These are phyloP conservation scores for Umbellularia californica DNA, from an alignment of 164 flowering plant species.

Conservation along the genomic window DNA sequence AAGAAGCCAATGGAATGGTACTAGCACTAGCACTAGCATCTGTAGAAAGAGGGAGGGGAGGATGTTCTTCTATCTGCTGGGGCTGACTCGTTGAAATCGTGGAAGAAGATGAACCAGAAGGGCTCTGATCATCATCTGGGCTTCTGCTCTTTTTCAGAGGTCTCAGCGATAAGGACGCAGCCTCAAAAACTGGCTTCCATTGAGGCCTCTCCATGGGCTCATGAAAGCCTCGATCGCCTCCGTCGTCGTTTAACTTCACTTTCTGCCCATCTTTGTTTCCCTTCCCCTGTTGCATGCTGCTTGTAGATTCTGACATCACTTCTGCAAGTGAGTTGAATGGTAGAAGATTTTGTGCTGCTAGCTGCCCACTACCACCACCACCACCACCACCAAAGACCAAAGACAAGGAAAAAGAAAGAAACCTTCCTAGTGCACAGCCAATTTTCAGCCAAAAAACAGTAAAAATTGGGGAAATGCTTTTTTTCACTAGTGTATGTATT, in stretches of 20 bases:
- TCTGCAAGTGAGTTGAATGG: background rate
- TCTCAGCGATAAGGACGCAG: slow-evolving; percentile 49
- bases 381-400: no score
- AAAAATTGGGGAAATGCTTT: no score
- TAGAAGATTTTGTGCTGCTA: background rate
- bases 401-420: background rate
- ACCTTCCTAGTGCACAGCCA: background rate
- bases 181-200: slow-evolving; percentile 55
- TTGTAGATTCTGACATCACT: slow-evolving; percentile 4
- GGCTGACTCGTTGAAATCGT: slow-evolving; percentile 5
- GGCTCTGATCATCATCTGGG: slow-evolving; percentile 40
- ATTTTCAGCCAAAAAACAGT: no score
- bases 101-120: slow-evolving; percentile 3
- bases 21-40: background rate
- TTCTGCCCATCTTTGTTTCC: background rate
- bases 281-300: background rate
- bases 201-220: slow-evolving; percentile 25
- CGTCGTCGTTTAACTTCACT: background rate
- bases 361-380: no score
- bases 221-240: background rate
- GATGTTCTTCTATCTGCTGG: slow-evolving; percentile 9
- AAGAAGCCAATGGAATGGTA: slow-evolving; percentile 15
- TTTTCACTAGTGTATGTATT: no score
- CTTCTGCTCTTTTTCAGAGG: slow-evolving; percentile 65
- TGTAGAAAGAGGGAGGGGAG: slow-evolving; percentile 14